These are phyloP conservation scores for Datisca glomerata DNA, from an alignment of 306 rosid species.

Conservation along the genomic window DNA sequence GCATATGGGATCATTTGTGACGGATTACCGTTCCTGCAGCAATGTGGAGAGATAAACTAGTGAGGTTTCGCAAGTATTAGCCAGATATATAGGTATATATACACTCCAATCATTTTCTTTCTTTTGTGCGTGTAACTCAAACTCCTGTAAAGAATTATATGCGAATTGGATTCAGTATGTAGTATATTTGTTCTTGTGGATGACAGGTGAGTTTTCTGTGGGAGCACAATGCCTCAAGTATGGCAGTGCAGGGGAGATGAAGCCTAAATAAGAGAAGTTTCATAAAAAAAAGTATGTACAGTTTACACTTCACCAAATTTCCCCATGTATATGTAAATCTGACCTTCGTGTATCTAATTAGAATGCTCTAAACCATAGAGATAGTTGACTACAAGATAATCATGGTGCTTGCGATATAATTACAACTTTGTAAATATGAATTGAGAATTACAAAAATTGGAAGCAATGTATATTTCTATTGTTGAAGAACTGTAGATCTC, in stretches of 20 bases:
- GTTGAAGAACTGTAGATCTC: too few species aligned
- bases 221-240: conserved; percentile 1
- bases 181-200: neutral
- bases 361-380: too few species aligned
- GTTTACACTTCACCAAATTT: neutral
- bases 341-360: too few species aligned
- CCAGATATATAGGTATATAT: conserved; percentile 18
- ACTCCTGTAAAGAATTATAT: neutral
- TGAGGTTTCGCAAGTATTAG: conserved; percentile 48
- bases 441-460: too few species aligned
- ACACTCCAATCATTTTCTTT: neutral
- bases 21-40: conserved; percentile 48
- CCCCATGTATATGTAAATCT: neutral
- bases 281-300: neutral
- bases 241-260: neutral
- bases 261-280: neutral
- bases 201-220: conserved; percentile 1
- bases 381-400: too few species aligned
- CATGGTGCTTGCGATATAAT: too few species aligned
- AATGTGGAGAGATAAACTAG: conserved; percentile 68
- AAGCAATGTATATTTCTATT: too few species aligned
- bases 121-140: neutral
- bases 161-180: neutral
- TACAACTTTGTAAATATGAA: too few species aligned
- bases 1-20: neutral